A percentile compares a stretch with the other conserved stretches of the same genome.
phyloP scores from a whole-genome alignment of 345 rosid species.

The Balakata baccata region DNA sequence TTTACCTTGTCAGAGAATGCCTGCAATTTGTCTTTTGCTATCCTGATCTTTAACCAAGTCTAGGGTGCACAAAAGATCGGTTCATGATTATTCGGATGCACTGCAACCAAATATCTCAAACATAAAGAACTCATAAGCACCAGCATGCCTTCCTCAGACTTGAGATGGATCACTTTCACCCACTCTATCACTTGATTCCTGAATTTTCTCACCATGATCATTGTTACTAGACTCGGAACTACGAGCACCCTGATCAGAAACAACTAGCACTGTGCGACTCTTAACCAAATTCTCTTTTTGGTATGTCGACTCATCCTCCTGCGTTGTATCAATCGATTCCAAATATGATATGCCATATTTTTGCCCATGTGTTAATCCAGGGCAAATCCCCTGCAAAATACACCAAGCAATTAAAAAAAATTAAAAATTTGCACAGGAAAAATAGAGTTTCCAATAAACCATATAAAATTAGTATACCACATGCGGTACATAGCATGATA shows the following conservation, averaged over 20 bases:
- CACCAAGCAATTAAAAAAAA: background rate
- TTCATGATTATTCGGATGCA: conserved; percentile 1
- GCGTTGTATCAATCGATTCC: conserved; percentile 27
- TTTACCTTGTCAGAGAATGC: background rate
- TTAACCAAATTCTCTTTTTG: conserved; percentile 17
- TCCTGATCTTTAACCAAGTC: background rate
- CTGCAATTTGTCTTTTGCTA: background rate
- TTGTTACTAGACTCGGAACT: conserved; percentile 4
- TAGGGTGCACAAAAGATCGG: background rate
- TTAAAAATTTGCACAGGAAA: background rate
- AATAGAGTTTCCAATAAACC: background rate
- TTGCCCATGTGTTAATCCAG: conserved; percentile 77
- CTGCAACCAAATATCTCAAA: background rate
- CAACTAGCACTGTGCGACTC: conserved; percentile 6
- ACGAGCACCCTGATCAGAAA: conserved; percentile 4
- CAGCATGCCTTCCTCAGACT: background rate
- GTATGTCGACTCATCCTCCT: conserved; percentile 12
- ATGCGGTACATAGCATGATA: background rate
- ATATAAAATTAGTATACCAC: background rate
- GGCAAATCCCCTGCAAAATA: conserved; percentile 70
- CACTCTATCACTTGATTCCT: conserved; percentile 4
- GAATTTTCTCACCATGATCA: background rate
- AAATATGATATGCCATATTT: conserved; percentile 65
- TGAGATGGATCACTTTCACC: background rate
- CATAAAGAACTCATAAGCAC: background rate